Percentiles rank a stretch among this genome's conserved stretches.
Conservation (phyloP, 2,329 filamentous ascomycete genomes). For the Epichloe elymi region DNA sequence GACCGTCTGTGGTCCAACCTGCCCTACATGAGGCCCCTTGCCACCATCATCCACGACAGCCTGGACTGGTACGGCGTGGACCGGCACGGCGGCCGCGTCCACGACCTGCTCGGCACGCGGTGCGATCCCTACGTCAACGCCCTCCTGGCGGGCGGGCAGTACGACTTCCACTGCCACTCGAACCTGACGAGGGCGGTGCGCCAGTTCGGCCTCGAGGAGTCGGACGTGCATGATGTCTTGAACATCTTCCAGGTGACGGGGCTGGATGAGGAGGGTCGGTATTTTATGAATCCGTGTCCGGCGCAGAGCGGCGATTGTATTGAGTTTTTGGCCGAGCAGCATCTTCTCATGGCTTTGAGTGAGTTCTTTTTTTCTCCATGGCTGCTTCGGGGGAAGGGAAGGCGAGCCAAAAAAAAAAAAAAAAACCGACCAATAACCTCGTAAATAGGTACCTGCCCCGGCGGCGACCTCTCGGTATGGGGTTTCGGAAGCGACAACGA, state of each 20-base stretch:
- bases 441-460: conserved; percentile 54
- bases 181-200: conserved; percentile 64
- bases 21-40: conserved; percentile 63
- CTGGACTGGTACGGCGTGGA: conserved; percentile 48
- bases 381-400: neutral
- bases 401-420: no score
- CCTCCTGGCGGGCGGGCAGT: conserved; percentile 55
- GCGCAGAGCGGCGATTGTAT: conserved; percentile 45
- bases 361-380: conserved; percentile 10
- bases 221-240: conserved; percentile 71
- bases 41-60: conserved; percentile 58
- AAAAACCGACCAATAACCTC: neutral
- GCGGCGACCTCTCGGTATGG: conserved; percentile 71
- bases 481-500: conserved; percentile 59
- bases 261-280: conserved; percentile 55
- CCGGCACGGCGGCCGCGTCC: conserved; percentile 51
- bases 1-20: conserved; percentile 69
- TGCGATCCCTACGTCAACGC: conserved; percentile 77
- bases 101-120: conserved; percentile 70
- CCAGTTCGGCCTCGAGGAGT: conserved; percentile 54
- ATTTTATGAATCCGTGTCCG: conserved; percentile 59
- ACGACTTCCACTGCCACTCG: conserved; percentile 75
- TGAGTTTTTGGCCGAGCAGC: conserved; percentile 70
- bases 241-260: conserved; percentile 82
- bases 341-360: conserved; percentile 51